phyloP scores from a whole-genome alignment of 768 basidiomycete species.

The Crepidotus variabilis region DNA sequence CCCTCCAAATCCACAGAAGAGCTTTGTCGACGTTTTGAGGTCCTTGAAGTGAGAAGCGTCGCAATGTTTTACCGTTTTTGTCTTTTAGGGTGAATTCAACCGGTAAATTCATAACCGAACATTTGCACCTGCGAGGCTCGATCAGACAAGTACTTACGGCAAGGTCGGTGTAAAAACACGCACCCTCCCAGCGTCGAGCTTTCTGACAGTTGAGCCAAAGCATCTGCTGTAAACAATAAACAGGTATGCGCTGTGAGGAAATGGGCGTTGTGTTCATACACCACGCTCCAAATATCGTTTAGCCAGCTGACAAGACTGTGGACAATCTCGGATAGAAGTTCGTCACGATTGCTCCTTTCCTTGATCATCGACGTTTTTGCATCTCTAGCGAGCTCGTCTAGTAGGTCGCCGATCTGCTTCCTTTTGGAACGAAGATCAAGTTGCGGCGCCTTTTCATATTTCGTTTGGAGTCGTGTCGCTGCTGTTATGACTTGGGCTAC shows the following conservation, averaged over 20 bases:
- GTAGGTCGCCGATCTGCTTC: constrained; percentile 46
- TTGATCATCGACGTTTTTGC: constrained; percentile 48
- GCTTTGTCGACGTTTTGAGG: constrained; percentile 40
- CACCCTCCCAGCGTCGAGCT: constrained; percentile 36
- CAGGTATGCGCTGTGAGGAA: constrained; percentile 52
- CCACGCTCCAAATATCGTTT: constrained; percentile 58
- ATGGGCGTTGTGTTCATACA: constrained; percentile 53
- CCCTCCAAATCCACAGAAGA: constrained; percentile 67
- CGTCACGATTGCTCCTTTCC: constrained; percentile 51
- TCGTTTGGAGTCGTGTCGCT: constrained; percentile 34
- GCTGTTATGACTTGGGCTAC: constrained; percentile 27
- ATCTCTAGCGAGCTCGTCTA: constrained; percentile 52
- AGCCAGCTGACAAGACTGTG: constrained; percentile 57
- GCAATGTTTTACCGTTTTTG: constrained; percentile 38
- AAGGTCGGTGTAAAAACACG: constrained; percentile 1
- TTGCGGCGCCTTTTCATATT: constrained; percentile 37
- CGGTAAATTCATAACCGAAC: constrained; percentile 42
- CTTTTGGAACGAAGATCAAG: constrained; percentile 53
- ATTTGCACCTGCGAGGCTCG: constrained; percentile 44
- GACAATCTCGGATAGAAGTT: constrained; percentile 52
- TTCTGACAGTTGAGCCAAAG: constrained; percentile 39
- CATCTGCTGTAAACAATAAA: constrained; percentile 48
- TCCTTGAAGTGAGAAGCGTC: constrained; percentile 45
- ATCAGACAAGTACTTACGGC: not conserved
- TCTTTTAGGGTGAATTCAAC: constrained; percentile 43